Evolutionary conservation across 805 yeast species (phyloP), one percentile per base, ranked within the genome.

Genomic region (Candida michaelii): DNA sequence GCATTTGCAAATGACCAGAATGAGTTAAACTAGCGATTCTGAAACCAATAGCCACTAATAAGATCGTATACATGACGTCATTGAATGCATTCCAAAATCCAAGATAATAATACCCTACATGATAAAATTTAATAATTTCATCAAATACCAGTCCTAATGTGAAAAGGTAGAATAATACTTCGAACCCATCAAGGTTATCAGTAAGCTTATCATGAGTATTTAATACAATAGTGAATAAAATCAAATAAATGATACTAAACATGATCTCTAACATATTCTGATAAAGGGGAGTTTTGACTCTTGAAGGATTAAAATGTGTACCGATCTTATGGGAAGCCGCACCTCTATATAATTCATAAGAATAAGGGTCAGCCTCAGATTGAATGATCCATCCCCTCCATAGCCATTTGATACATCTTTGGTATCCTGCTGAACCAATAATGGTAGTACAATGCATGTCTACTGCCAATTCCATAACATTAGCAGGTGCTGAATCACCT

Each of bases 341-440:
- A 0, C 80, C 80, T 47, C 73, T 76, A 59, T 83, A 87, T 43
- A 82, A 55, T 18, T 79, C 82, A 53, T 84, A 89, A 12, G 81
- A 79, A 17, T 77, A 73, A 5, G 93, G 87, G 56, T 87, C 88
- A 11, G 59, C 61, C 10, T 81, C 77, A 16, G 84, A 77, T 62
- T 88, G 96, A 39, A 85, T 74, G 48, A 89, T 85, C 95, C 96
- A 87, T 21, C 97, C 97, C 43, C 90, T 70, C 97, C 97, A 89
- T 37, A 89, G 62, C 95, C 96, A 89, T 51, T 83, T 80, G 54
- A 88, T 75, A 65, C 96, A 87, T 41, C 95, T 68, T 62, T 89
- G 96, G 60, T 80, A 89, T 0, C 96, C 96, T 7, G 83, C 68
- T 0, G 95, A 79, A 2, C 89, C 82, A 52, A 89, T 86, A 13